These are phyloP conservation scores for Ramichloridium luteum DNA, from an alignment of 2,329 filamentous ascomycete species.

Conservation along the genomic window DNA sequence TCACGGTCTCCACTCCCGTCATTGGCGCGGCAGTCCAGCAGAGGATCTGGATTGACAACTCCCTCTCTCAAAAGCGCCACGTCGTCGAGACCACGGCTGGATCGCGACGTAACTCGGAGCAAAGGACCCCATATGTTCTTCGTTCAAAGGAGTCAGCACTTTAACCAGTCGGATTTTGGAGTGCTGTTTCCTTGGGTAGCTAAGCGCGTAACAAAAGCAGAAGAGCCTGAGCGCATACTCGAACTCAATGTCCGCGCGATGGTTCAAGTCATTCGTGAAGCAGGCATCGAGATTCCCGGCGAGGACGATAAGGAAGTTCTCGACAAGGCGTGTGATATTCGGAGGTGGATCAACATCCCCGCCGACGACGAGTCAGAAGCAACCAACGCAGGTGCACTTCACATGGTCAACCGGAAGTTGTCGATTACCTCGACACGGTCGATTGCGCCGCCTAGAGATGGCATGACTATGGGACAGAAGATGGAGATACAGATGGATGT, in stretches of 20 bases:
- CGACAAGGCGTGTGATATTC: slow-evolving; percentile 12
- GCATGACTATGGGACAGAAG: slow-evolving; percentile 20
- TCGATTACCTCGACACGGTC: slow-evolving; percentile 11
- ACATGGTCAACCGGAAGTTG: slow-evolving; percentile 13
- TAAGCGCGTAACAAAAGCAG: slow-evolving; percentile 37
- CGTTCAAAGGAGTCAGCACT: slow-evolving; percentile 59
- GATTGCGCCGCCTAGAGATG: slow-evolving; percentile 14
- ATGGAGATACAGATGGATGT: slow-evolving; percentile 10
- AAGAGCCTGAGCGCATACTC: slow-evolving; percentile 68
- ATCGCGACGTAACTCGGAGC: slow-evolving; percentile 7
- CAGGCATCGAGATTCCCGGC: slow-evolving; percentile 30
- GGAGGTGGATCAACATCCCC: slow-evolving; percentile 18
- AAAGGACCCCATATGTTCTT: slow-evolving; percentile 58
- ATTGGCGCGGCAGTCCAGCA: slow-evolving; percentile 15
- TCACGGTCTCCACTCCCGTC: slow-evolving; percentile 13
- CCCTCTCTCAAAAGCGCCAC: slow-evolving; percentile 10
- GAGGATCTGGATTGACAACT: slow-evolving; percentile 13
- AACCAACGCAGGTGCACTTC: slow-evolving; percentile 9
- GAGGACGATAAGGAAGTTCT: slow-evolving; percentile 29
- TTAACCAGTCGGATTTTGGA: slow-evolving; percentile 75
- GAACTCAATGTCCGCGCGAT: slow-evolving; percentile 72
- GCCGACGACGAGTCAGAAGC: slow-evolving; percentile 13
- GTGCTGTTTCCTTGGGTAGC: slow-evolving; percentile 62
- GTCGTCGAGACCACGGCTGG: slow-evolving; percentile 3
- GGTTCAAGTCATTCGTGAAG: slow-evolving; percentile 53